A percentile compares a stretch with the other conserved stretches of the same genome.
These are phyloP conservation scores for Coprinopsis cinerea DNA, from an alignment of 768 basidiomycete species.

Conservation along the genomic window DNA sequence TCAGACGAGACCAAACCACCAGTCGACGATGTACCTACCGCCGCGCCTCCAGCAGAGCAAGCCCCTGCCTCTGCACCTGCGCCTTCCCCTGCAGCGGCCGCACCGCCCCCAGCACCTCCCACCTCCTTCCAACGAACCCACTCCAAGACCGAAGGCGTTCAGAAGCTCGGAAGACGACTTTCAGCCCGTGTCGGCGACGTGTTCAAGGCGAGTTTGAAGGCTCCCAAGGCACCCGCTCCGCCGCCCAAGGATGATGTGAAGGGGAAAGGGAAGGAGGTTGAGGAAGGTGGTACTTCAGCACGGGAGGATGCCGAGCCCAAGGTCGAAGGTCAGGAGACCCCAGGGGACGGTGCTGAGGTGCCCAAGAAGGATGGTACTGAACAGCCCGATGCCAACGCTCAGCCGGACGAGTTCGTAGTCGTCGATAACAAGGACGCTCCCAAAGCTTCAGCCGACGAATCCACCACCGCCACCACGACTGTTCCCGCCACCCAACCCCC, in stretches of 20 bases:
- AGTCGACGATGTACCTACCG: background rate
- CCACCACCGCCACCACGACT: background rate
- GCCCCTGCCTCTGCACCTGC: background rate
- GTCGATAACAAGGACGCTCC: background rate
- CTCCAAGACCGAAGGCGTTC: background rate
- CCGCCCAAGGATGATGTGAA: background rate
- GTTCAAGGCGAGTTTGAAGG: slow-evolving; percentile 2
- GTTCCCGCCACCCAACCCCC: background rate
- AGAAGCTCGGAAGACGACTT: slow-evolving; percentile 7
- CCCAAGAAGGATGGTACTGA: too few relatives aligned
- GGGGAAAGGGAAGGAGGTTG: background rate
- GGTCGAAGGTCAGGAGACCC: too few relatives aligned
- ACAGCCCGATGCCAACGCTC: background rate
- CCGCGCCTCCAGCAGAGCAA: background rate
- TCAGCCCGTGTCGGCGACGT: slow-evolving; percentile 7
- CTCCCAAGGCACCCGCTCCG: too few relatives aligned
- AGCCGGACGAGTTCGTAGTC: background rate
- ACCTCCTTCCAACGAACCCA: background rate
- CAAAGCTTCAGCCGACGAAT: background rate
- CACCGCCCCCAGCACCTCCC: too few relatives aligned
- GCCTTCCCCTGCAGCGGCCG: background rate
- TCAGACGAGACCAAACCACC: background rate
- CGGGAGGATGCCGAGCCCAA: background rate
- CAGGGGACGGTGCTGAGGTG: too few relatives aligned
- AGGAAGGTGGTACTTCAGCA: background rate